These are phyloP conservation scores for Microsporum ferrugineum DNA, from an alignment of 2,329 filamentous ascomycete species.

Conservation along the genomic window DNA sequence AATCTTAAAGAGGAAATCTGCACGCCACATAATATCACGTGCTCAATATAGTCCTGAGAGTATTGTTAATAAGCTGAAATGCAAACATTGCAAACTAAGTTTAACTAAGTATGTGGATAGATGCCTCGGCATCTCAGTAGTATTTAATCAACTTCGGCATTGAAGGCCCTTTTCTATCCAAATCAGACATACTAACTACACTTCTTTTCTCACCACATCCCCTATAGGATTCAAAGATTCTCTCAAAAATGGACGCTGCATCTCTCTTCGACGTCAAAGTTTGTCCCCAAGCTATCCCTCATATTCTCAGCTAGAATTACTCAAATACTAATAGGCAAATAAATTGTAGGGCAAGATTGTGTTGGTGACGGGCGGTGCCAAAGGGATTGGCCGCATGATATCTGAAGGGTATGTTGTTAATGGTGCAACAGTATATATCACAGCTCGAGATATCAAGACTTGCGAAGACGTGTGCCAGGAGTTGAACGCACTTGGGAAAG, in stretches of 20 bases:
- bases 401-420: slow-evolving; percentile 44
- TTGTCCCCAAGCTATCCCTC: slow-evolving; percentile 12
- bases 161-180: neutral
- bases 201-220: neutral
- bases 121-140: neutral
- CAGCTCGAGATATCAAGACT: slow-evolving; percentile 42
- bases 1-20: neutral
- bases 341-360: slow-evolving; percentile 32
- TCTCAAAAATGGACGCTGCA: slow-evolving; percentile 41
- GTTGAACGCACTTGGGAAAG: slow-evolving; percentile 42
- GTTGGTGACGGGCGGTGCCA: slow-evolving; percentile 42
- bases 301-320: slow-evolving; percentile 40
- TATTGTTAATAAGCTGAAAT: neutral
- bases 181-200: too few species aligned
- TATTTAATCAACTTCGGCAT: neutral
- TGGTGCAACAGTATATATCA: slow-evolving; percentile 43
- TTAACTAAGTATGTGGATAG: neutral
- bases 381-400: slow-evolving; percentile 45
- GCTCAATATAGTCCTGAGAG: neutral
- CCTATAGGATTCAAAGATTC: neutral
- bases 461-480: slow-evolving; percentile 37
- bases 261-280: slow-evolving; percentile 52
- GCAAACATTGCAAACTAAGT: neutral
- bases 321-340: slow-evolving; percentile 42
- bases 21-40: too few species aligned